These are phyloP conservation scores for Jatropha multifida DNA, from an alignment of 441 rosid genomes.

Conservation along the genomic window DNA sequence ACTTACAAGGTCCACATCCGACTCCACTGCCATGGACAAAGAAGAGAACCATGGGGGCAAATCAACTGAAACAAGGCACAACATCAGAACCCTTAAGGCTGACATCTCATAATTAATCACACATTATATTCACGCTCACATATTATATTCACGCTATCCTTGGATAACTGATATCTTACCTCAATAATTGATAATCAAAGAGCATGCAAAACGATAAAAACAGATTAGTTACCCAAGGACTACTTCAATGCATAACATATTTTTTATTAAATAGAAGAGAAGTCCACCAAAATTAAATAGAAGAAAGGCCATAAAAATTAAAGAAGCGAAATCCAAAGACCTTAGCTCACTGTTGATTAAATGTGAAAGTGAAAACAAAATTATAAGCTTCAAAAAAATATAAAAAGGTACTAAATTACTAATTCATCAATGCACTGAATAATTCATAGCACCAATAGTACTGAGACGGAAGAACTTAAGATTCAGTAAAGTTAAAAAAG, in stretches of 20 bases:
- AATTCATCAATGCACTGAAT: too few species aligned
- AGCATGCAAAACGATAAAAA: background rate
- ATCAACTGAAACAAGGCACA: slow-evolving; percentile 61
- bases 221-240: too few species aligned
- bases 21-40: slow-evolving; percentile 61
- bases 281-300: background rate
- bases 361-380: too few species aligned
- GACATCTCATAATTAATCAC: background rate
- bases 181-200: background rate
- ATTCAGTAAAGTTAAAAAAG: background rate
- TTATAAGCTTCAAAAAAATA: background rate
- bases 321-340: too few species aligned
- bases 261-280: background rate
- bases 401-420: background rate
- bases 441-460: background rate
- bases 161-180: background rate
- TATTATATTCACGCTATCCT: background rate
- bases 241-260: background rate
- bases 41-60: slow-evolving; percentile 94
- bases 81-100: slow-evolving; percentile 10
- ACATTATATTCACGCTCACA: background rate
- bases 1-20: slow-evolving; percentile 87
- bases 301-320: background rate
- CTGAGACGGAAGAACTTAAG: background rate
- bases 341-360: too few species aligned